phyloP scores from a whole-genome alignment of 306 rosid species.

The Astragalus membranaceus region DNA sequence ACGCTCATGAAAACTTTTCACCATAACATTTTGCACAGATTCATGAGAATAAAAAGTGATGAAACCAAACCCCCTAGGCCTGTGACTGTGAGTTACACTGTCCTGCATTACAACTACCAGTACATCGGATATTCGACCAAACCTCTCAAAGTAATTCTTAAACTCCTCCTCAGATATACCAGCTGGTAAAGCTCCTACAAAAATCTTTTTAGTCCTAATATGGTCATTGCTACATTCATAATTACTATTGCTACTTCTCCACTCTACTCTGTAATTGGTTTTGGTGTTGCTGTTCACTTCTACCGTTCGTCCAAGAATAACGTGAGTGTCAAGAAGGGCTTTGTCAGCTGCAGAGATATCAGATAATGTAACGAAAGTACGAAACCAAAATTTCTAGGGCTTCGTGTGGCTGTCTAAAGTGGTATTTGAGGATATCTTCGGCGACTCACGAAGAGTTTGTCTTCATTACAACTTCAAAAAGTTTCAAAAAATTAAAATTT shows the following conservation, averaged over 20 bases:
- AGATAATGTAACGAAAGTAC: conserved; percentile 57
- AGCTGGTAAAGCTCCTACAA: conserved; percentile 70
- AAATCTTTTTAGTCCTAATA: conserved; percentile 59
- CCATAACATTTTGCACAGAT: conserved; percentile 54
- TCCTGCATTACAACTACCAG: conserved; percentile 87
- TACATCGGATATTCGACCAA: conserved; percentile 68
- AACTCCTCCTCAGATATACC: conserved; percentile 55
- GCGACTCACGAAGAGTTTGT: no score
- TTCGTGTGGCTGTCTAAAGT: conserved; percentile 47
- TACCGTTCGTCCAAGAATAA: conserved; percentile 50
- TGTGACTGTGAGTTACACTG: conserved; percentile 52
- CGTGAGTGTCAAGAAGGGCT: conserved; percentile 49
- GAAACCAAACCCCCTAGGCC: conserved; percentile 82
- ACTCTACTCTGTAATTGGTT: conserved; percentile 34
- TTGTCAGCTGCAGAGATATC: conserved; percentile 43
- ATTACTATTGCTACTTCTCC: conserved; percentile 26
- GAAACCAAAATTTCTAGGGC: conserved; percentile 72
- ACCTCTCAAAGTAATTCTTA: conserved; percentile 60
- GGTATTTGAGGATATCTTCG: conserved; percentile 32
- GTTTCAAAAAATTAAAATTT: no score
- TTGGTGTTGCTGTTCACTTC: conserved; percentile 41
- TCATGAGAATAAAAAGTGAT: conserved; percentile 65
- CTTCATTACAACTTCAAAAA: no score
- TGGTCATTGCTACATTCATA: conserved; percentile 26
- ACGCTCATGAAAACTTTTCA: conserved; percentile 56